Evolutionary conservation across 2,329 filamentous ascomycete genomes (phyloP).

Genomic region (Aspergillus texensis): DNA sequence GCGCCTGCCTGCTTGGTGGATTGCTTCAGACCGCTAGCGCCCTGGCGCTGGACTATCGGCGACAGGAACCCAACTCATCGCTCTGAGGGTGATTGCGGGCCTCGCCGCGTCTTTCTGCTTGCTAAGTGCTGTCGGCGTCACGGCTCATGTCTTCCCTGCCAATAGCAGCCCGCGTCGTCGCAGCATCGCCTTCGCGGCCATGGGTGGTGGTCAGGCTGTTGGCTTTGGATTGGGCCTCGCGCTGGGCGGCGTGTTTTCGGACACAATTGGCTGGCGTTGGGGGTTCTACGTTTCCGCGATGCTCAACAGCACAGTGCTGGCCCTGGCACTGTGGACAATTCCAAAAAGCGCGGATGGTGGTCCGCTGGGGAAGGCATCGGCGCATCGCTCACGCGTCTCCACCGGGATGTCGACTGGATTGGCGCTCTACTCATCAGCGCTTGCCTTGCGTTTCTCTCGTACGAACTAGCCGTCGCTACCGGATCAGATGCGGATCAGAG

Average conservation of each 20-base stretch:
- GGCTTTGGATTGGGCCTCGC: conserved; percentile 12
- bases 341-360: background rate
- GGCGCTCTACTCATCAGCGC: background rate
- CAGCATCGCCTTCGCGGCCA: background rate
- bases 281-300: background rate
- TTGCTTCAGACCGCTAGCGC: background rate
- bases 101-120: background rate
- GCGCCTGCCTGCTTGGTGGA: background rate
- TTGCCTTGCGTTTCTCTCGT: background rate
- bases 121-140: background rate
- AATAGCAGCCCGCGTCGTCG: background rate
- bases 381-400: background rate
- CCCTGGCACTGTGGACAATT: background rate
- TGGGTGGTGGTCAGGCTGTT: conserved; percentile 1
- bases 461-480: background rate
- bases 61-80: background rate
- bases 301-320: background rate
- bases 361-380: no score
- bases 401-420: background rate
- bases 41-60: background rate
- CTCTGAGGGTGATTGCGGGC: background rate
- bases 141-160: background rate
- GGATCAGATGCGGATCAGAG: background rate
- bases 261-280: conserved; percentile 4
- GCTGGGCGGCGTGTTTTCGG: conserved; percentile 2